Conservation (phyloP, 805 yeast species). For the Ogataea pilisensis region DNA sequence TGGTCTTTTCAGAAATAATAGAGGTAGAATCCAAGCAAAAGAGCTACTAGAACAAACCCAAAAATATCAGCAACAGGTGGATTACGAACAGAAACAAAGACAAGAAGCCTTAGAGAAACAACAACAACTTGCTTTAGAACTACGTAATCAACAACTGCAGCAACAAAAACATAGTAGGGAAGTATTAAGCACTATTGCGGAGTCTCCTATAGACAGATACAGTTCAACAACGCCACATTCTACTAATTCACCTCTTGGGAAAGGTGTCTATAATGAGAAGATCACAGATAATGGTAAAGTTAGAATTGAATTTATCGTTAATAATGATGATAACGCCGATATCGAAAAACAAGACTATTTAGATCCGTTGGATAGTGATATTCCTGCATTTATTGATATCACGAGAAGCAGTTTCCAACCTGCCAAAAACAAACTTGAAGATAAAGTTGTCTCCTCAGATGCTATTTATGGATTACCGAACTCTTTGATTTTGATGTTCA, state of each 20-base stretch:
- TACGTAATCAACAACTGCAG: background rate
- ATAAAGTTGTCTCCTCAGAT: constrained; percentile 65
- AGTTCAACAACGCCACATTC: background rate
- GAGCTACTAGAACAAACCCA: constrained; percentile 3
- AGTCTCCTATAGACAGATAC: constrained; percentile 5
- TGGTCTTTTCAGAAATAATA: constrained; percentile 23
- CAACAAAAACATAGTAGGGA: background rate
- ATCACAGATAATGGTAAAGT: constrained; percentile 45
- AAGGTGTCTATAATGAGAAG: constrained; percentile 38
- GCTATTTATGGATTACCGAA: constrained; percentile 83
- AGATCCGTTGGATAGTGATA: constrained; percentile 12
- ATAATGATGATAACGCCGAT: constrained; percentile 23
- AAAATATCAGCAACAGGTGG: constrained; percentile 6
- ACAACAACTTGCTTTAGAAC: background rate
- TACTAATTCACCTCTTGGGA: constrained; percentile 6
- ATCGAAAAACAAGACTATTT: constrained; percentile 4
- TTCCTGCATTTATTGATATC: constrained; percentile 40
- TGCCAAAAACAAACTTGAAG: constrained; percentile 42
- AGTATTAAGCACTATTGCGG: background rate
- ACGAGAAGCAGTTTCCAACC: constrained; percentile 38
- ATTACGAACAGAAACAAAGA: constrained; percentile 1
- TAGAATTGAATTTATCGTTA: constrained; percentile 40
- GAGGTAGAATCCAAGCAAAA: constrained; percentile 9
- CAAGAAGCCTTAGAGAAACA: constrained; percentile 3
- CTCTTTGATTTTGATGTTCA: constrained; percentile 66